Evolutionary conservation across 176 grass and related monocot genomes (phyloP), one percentile per base, ranked within the genome.

Genomic region (Bothriochloa decipiens): DNA sequence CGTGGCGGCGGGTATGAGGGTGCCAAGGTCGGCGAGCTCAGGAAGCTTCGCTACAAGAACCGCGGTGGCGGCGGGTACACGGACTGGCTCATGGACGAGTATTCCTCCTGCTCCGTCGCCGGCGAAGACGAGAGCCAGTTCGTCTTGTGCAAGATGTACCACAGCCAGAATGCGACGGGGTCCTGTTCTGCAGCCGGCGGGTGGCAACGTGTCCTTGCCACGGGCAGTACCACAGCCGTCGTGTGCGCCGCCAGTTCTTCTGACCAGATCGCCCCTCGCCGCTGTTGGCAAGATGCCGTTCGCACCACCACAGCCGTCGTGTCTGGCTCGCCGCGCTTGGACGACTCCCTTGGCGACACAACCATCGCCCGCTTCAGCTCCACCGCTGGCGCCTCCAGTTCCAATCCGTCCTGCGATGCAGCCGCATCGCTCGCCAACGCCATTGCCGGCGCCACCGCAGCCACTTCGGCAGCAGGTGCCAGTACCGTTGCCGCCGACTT

Each of bases 81-180:
- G 20, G 52, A 70, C 53, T 86, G 84, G 84, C 66, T 78, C 76
- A 78, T 78, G 76, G 57, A 78, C 1, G 75, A 78, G 75, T 26
- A 5, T 55, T 41, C 73, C 43, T 12, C 1, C 43, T 13, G 11
- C 9, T 1, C 7, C 36, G 70, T 0, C 13, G 46, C 7, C 36
- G 70, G 3, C 13, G 46, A 0, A 3, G 46, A 3, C 47, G 47
- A 50, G 47, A 17, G 47, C 47, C 47, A 50, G 4, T 29, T 6
- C 11, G 83, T 85, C 18, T 22, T 86, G 18, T 86, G 76, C 66
- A 65, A 16, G 12, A 65, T 65, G 11, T 65, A 65, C 62, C 61
- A 11, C 61, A 11, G 28, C 28, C 25, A 26, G 61, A 13, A 64
- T 28, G 61, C 61, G 23, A 35, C 4, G 25, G 11, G 33, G 33